Conservation (phyloP, 129 eudicot genomes). For the Ambrosia trifida region DNA sequence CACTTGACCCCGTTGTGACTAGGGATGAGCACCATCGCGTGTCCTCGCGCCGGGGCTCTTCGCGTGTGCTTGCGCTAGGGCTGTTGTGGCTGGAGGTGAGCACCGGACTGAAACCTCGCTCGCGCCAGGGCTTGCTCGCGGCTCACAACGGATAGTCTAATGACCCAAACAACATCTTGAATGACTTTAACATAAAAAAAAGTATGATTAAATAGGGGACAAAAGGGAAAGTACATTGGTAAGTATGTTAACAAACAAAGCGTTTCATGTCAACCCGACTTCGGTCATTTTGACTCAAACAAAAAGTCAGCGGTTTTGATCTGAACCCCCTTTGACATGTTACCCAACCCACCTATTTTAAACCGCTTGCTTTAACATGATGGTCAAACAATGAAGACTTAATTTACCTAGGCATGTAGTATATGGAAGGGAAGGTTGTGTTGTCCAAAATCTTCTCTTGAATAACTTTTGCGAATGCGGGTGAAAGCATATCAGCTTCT, state of each 20-base stretch:
- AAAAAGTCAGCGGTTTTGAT: not conserved
- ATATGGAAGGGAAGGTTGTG: conserved; percentile 87
- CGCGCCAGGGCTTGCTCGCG: no score
- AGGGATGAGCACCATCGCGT: no score
- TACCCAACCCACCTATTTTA: not conserved
- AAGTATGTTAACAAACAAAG: not conserved
- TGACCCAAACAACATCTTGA: not conserved
- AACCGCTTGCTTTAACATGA: not conserved
- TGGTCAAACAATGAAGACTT: conserved; percentile 10
- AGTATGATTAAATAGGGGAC: not conserved
- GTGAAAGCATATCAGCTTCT: conserved; percentile 74
- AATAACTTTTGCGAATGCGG: conserved; percentile 58
- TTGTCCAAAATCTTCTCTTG: conserved; percentile 68
- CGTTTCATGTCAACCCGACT: not conserved
- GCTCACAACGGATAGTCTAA: no score
- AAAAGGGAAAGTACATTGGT: not conserved
- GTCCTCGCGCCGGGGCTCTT: no score
- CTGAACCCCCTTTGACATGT: not conserved
- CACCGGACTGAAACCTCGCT: no score
- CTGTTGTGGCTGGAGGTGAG: no score
- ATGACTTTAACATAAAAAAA: not conserved
- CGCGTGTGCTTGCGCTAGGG: no score
- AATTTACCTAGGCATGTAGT: conserved; percentile 69
- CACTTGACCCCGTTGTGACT: no score
- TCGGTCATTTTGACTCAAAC: not conserved